Conservation (phyloP, 1,284 basidiomycete genomes). For the Naganishia albida region DNA sequence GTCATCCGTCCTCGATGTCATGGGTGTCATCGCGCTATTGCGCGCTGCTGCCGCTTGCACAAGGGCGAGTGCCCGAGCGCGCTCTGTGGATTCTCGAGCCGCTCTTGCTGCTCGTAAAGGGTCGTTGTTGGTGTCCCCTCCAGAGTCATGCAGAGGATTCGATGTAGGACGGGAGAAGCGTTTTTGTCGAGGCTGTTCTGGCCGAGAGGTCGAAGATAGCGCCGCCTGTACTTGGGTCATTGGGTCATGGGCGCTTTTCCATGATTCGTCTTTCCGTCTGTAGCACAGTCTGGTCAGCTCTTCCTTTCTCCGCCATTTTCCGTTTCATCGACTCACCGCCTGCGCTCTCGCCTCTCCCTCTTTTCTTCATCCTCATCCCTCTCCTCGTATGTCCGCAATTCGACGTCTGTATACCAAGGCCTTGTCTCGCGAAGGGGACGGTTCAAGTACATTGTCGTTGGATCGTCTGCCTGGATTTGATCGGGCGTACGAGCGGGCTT, state of each 20-base stretch:
- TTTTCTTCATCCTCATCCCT: conserved; percentile 45
- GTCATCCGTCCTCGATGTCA: neutral
- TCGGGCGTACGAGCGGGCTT: conserved; percentile 39
- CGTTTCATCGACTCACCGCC: conserved; percentile 39
- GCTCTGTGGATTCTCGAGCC: conserved; percentile 43
- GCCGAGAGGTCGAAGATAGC: conserved; percentile 22
- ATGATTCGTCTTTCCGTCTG: conserved; percentile 50
- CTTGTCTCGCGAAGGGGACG: conserved; percentile 53
- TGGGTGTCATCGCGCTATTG: neutral
- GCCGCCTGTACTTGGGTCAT: conserved; percentile 43
- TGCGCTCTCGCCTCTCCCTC: conserved; percentile 44
- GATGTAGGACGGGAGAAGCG: neutral
- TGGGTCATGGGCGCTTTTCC: conserved; percentile 48
- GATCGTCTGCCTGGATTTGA: conserved; percentile 48
- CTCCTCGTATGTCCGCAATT: conserved; percentile 50
- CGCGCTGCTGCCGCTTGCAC: conserved; percentile 38
- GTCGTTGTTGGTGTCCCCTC: neutral
- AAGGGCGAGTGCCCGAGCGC: conserved; percentile 50
- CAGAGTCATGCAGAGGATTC: neutral
- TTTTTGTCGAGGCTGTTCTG: conserved; percentile 3
- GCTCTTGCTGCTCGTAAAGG: conserved; percentile 37
- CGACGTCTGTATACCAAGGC: conserved; percentile 53
- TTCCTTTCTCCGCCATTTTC: neutral
- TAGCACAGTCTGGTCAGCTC: neutral
- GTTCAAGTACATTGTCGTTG: conserved; percentile 53